These are phyloP conservation scores for Trichoderma sp. DNA, from an alignment of 2,329 filamentous ascomycete species.

Conservation along the genomic window DNA sequence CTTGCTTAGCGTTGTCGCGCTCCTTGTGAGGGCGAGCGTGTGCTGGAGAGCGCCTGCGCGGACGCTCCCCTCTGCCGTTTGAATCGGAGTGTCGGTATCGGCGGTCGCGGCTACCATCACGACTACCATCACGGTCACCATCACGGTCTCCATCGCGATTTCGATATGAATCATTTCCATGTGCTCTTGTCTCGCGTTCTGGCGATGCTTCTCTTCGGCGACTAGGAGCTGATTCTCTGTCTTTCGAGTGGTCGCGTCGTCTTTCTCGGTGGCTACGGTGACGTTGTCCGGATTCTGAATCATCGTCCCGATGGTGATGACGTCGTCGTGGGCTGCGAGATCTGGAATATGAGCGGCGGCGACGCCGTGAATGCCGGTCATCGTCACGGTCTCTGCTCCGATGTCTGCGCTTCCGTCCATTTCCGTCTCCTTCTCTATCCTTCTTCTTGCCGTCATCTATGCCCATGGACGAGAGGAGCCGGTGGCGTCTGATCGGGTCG, in stretches of 20 bases:
- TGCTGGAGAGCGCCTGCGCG: constrained; percentile 26
- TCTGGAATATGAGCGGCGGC: constrained; percentile 46
- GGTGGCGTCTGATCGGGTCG: constrained; percentile 64
- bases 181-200: constrained; percentile 21
- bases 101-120: constrained; percentile 29
- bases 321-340: constrained; percentile 42
- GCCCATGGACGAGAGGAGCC: constrained; percentile 64
- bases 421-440: constrained; percentile 29
- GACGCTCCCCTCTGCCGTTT: constrained; percentile 29
- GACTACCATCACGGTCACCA: no score
- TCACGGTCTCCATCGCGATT: constrained; percentile 32
- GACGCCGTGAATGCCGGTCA: constrained; percentile 33
- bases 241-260: constrained; percentile 2
- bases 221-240: constrained; percentile 24
- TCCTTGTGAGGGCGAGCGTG: not conserved
- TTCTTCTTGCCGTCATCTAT: constrained; percentile 48
- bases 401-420: constrained; percentile 43
- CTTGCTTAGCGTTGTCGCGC: constrained; percentile 19
- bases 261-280: constrained; percentile 19
- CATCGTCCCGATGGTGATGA: constrained; percentile 25
- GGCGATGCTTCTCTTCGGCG: constrained; percentile 24
- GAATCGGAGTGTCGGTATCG: constrained; percentile 26
- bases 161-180: constrained; percentile 19
- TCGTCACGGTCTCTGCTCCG: constrained; percentile 38
- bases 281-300: constrained; percentile 30